Evolutionary conservation across 2,329 filamentous ascomycete species (phyloP).

Genomic region (Epichloe gansuensis): DNA sequence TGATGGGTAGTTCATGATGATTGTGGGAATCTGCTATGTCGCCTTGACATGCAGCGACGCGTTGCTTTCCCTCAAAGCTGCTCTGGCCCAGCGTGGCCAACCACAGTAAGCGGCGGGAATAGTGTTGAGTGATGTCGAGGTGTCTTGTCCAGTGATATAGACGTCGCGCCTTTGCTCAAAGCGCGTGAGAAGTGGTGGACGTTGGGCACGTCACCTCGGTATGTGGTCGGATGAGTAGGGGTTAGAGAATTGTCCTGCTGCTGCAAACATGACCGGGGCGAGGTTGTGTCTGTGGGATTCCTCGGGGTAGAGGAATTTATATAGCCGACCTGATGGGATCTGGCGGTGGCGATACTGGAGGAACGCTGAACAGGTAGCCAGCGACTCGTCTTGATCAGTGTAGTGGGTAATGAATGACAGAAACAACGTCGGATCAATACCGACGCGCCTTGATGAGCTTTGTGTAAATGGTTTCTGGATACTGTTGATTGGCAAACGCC

Average conservation of each 20-base stretch:
- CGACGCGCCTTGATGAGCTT: constrained; percentile 12
- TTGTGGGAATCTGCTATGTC: constrained; percentile 21
- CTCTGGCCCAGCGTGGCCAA: constrained; percentile 7
- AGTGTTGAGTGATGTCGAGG: neutral
- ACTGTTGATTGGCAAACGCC: constrained; percentile 25
- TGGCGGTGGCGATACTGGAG: constrained; percentile 15
- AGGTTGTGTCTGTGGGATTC: constrained; percentile 16
- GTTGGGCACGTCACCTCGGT: constrained; percentile 45
- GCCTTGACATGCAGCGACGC: constrained; percentile 16
- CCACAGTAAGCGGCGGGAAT: constrained; percentile 4
- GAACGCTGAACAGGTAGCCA: constrained; percentile 17
- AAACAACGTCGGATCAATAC: constrained; percentile 14
- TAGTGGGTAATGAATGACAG: constrained; percentile 11
- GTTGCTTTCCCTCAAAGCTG: neutral
- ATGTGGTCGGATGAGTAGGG: constrained; percentile 47
- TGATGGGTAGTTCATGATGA: constrained; percentile 28
- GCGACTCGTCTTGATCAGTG: constrained; percentile 8
- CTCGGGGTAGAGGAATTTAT: constrained; percentile 17
- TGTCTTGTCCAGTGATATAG: neutral
- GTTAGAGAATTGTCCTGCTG: constrained; percentile 39
- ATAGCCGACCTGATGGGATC: constrained; percentile 18
- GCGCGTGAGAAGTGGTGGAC: constrained; percentile 28
- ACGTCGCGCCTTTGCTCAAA: neutral
- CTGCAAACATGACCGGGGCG: constrained; percentile 40
- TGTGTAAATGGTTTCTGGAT: constrained; percentile 6